Evolutionary conservation across 2,329 filamentous ascomycete species (phyloP).

Genomic region (Aspergillus brunneoviolaceus): DNA sequence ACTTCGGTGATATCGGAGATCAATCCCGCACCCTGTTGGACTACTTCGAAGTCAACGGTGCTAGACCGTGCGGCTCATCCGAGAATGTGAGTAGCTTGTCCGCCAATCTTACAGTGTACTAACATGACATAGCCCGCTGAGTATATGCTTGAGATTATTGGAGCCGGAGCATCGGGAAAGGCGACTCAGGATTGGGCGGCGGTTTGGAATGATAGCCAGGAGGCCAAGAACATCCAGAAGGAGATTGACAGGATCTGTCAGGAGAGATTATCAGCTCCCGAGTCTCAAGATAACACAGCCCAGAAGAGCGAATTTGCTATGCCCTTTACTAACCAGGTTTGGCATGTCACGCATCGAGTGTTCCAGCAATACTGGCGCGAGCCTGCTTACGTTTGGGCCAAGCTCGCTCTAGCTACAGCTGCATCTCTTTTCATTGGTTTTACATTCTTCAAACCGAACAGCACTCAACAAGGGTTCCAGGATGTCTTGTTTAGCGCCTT

Average conservation of each 20-base stretch:
- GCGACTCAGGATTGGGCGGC: conserved; percentile 64
- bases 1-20: conserved; percentile 64
- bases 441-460: conserved; percentile 71
- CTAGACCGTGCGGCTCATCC: conserved; percentile 55
- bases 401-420: conserved; percentile 65
- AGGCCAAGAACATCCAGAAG: conserved; percentile 55
- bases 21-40: conserved; percentile 57
- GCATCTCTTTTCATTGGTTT: conserved; percentile 75
- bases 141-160: conserved; percentile 62
- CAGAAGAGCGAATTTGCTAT: conserved; percentile 72
- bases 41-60: conserved; percentile 65
- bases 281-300: conserved; percentile 49
- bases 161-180: conserved; percentile 65
- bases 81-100: conserved; percentile 52
- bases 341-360: conserved; percentile 67
- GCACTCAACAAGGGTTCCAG: conserved; percentile 74
- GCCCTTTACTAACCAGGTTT: conserved; percentile 65
- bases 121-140: conserved; percentile 57
- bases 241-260: conserved; percentile 60
- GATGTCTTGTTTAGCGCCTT: conserved; percentile 87
- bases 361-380: conserved; percentile 91
- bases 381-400: conserved; percentile 82
- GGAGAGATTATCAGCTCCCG: conserved; percentile 40
- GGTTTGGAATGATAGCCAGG: conserved; percentile 59
- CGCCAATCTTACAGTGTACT: conserved; percentile 8